Base-by-base conservation (phyloP, 192 early-diverging fungal species). In the Coemansia interrupta region DNA sequence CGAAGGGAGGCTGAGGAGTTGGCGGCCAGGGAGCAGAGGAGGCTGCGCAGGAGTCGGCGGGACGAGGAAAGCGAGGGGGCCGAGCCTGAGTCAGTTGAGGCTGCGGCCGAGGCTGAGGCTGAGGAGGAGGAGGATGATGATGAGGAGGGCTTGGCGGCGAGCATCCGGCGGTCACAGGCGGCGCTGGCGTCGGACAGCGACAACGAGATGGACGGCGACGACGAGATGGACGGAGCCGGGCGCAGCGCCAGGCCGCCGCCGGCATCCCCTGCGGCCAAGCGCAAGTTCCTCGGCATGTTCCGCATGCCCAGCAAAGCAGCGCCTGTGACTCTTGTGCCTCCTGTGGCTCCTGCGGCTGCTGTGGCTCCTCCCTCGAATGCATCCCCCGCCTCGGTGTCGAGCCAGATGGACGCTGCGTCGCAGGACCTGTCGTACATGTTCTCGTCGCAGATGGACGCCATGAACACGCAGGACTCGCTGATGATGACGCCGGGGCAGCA, bases 401-500 rank as follows among this genome's bases (percentile, higher is more conserved):
- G 48, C 23, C 48, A 50, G 30, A 22, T 10, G 3, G 46, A 59
- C 18, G 24, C n/a, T 0, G 56, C 32, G 23, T 68, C 70, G 17
- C 75, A 72, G 51, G 75, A 72, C 15, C 54, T 63, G 15, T 39
- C 61, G 23, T 54, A 66, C 36, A 30, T 73, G 47, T 50, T 78
- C 15, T 62, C 63, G 2, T 63, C 65, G 19, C 63, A 64, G 36
- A 24, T 56, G 8, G 62, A 54, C 15, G 15, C 28, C 6, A 28
- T 64, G 19, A 59, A 69, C 32, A 78, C 76, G 9, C 76, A 78
- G 54, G 76, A 78, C 48, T 78, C 76, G 36, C 57, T 78, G 5
- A 59, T 78, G 17, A 46, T 78, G 66, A 72, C 76, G 18, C 76
- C 76, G 18, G 63, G 50, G 8, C 32, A 43, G 19, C 6, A 12